A percentile compares a stretch with the other conserved stretches of the same genome.
phyloP scores from a whole-genome alignment of 2,329 filamentous ascomycete species.

The Pseudovirgaria hyperparasitica region DNA sequence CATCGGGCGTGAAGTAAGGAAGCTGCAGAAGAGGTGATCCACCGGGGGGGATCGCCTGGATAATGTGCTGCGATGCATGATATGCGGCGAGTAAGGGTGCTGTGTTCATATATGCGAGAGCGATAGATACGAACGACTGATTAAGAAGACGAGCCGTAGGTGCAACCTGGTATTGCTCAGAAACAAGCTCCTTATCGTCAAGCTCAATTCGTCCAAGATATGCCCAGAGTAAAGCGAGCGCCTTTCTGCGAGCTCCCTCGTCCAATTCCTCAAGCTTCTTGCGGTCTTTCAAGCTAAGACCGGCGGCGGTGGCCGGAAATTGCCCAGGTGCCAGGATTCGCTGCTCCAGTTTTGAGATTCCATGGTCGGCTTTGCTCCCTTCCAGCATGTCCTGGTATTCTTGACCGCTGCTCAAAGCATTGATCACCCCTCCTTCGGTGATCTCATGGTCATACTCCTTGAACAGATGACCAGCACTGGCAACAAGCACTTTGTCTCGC shows the following conservation, averaged over 20 bases:
- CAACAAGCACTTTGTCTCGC: conserved; percentile 84
- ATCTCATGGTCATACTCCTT: conserved; percentile 80
- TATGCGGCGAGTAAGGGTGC: conserved; percentile 72
- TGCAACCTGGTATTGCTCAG: conserved; percentile 76
- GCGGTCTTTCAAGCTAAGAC: conserved; percentile 61
- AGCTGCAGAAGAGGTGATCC: conserved; percentile 84
- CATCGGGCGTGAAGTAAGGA: conserved; percentile 62
- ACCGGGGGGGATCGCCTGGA: conserved; percentile 77
- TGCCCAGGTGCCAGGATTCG: conserved; percentile 55
- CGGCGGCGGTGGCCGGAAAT: conserved; percentile 37
- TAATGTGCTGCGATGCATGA: conserved; percentile 69
- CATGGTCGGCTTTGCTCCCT: conserved; percentile 66
- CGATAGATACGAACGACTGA: conserved; percentile 74
- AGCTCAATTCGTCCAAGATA: conserved; percentile 85
- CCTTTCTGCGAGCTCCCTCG: conserved; percentile 68
- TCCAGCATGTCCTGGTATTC: conserved; percentile 70
- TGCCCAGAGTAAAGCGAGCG: conserved; percentile 82
- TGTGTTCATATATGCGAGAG: conserved; percentile 77
- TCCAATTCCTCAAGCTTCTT: conserved; percentile 69
- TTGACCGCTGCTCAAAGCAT: conserved; percentile 70
- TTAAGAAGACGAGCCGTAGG: conserved; percentile 77
- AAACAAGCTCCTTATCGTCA: conserved; percentile 47
- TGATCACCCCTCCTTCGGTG: conserved; percentile 65
- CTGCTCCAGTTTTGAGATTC: conserved; percentile 72
- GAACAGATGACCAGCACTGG: conserved; percentile 91